phyloP scores from a whole-genome alignment of 805 yeast genomes.

The Helenozyma baotianmanensis region DNA sequence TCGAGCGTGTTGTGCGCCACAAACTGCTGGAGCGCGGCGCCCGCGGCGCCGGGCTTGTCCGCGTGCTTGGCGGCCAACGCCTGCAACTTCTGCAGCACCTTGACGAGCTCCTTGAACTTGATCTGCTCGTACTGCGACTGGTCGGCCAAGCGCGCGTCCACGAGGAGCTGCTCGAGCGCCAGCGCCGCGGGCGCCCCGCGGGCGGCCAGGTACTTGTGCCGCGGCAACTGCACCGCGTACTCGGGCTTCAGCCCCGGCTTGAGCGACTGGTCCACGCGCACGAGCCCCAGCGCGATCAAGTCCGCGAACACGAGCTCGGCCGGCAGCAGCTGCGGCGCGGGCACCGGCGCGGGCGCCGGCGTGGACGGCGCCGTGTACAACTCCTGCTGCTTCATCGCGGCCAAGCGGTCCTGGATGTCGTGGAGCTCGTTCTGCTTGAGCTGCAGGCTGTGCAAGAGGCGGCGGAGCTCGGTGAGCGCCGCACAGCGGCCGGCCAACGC shows the following conservation, averaged over 20 bases:
- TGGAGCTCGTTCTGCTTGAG: constrained; percentile 32
- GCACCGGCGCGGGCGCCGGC: constrained; percentile 13
- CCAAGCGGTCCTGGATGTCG: constrained; percentile 36
- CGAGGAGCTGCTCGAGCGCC: constrained; percentile 13
- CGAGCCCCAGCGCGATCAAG: constrained; percentile 34
- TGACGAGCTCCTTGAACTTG: constrained; percentile 28
- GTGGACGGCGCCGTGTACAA: constrained; percentile 6
- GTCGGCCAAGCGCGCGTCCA: constrained; percentile 9
- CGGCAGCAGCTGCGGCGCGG: constrained; percentile 5
- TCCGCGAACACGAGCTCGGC: constrained; percentile 31
- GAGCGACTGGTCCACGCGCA: constrained; percentile 37
- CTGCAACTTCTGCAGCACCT: constrained; percentile 17
- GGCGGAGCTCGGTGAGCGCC: constrained; percentile 42
- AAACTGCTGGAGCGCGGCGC: constrained; percentile 29
- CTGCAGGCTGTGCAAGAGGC: constrained; percentile 33
- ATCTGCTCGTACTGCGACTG: constrained; percentile 29
- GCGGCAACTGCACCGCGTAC: constrained; percentile 29
- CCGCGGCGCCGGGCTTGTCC: constrained; percentile 1
- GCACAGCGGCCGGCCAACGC: constrained; percentile 41
- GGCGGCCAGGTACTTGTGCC: constrained; percentile 21
- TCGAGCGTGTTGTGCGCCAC: constrained; percentile 34
- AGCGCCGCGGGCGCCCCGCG: constrained; percentile 5
- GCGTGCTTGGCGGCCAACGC: background rate
- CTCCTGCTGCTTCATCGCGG: constrained; percentile 25
- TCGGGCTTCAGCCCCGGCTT: constrained; percentile 34